Conservation (phyloP, 2,329 filamentous ascomycete genomes). For the Epichloe hybrida region DNA sequence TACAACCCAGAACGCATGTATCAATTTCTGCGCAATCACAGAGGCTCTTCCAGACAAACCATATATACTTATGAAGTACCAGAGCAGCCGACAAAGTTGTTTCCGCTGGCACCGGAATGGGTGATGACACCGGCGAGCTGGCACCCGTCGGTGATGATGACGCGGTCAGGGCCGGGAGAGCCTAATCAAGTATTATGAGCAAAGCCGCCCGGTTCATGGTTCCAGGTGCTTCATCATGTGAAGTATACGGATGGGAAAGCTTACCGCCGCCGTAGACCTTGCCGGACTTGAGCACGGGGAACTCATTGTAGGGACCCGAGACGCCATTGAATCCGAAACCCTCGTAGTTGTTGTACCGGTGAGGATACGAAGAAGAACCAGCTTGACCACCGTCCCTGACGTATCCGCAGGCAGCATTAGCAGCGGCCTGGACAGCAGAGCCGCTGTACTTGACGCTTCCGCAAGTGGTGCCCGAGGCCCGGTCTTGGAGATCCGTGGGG, state of each 20-base stretch:
- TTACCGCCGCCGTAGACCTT: constrained; percentile 22
- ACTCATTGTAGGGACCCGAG: constrained; percentile 25
- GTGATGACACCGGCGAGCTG: constrained; percentile 51
- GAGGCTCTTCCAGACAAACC: too few relatives aligned
- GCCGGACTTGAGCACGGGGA: constrained; percentile 21
- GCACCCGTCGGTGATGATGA: constrained; percentile 43
- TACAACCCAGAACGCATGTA: too few relatives aligned
- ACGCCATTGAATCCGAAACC: constrained; percentile 21
- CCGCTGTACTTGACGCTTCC: constrained; percentile 18
- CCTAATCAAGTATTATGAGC: constrained; percentile 9
- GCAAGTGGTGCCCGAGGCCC: constrained; percentile 16
- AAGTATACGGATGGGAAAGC: constrained; percentile 5
- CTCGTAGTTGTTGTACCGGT: constrained; percentile 26
- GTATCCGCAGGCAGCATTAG: constrained; percentile 14
- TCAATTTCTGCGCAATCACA: too few relatives aligned
- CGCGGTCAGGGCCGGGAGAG: constrained; percentile 50
- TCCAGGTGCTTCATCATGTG: not conserved
- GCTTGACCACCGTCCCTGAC: constrained; percentile 11
- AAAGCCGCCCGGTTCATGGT: not conserved
- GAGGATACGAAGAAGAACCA: constrained; percentile 23
- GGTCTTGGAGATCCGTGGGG: constrained; percentile 12
- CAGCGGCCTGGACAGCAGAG: constrained; percentile 15
- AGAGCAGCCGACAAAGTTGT: constrained; percentile 52
- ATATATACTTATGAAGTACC: constrained; percentile 9
- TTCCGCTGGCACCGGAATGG: constrained; percentile 54